Base-by-base conservation (phyloP, 2,329 filamentous ascomycete species). In the Samsoniella hepiali region DNA sequence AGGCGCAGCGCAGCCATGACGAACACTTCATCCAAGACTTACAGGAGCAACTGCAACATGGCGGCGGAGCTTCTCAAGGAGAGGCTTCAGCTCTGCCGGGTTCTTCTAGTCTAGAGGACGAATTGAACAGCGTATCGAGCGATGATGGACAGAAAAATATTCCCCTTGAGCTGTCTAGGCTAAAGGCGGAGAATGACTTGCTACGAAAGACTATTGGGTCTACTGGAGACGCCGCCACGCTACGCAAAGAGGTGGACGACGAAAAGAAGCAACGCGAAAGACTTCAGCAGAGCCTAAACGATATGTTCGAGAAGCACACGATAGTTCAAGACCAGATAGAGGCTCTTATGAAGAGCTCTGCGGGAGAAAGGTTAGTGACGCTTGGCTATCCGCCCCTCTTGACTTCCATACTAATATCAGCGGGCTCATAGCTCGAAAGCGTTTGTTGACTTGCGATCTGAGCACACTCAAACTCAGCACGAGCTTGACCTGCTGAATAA, bases 101-200 rank as follows among this genome's bases (percentile, higher is more conserved):
- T 9, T 60, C 69, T 32, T 76, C 82, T 47, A 84, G 76, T 64
- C 80, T 89, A 9, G 85, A 87, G 72, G 82, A 88, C 64, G 86
- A 89, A 71, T 78, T 89, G 5, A 81, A 84, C 58, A 78, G 78
- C 63, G 80, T 81, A 31, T 71, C 72, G 47, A 76, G 77, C 64
- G 75, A 78, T 6, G 73, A 74, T 44, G 69, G 66, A 13, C 72
- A 75, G 13, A 70, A 74, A 11, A 78, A 77, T 60, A 74, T 83
- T 56, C 77, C 79, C 11, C 72, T 85, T 22, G 83, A 86, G 69
- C 71, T 86, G 29, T 84, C 84, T 36, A 81, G 86, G 40, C 75
- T 89, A 55, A 85, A 83, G 70, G 83, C 86, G 6, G 87, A 89
- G 72, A 88, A 87, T 68, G 80, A 82, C 42, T 72, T 88, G 8